A percentile compares a stretch with the other conserved stretches of the same genome.
phyloP scores from a whole-genome alignment of 2,329 filamentous ascomycete genomes.

The Sporothrix phasma region DNA sequence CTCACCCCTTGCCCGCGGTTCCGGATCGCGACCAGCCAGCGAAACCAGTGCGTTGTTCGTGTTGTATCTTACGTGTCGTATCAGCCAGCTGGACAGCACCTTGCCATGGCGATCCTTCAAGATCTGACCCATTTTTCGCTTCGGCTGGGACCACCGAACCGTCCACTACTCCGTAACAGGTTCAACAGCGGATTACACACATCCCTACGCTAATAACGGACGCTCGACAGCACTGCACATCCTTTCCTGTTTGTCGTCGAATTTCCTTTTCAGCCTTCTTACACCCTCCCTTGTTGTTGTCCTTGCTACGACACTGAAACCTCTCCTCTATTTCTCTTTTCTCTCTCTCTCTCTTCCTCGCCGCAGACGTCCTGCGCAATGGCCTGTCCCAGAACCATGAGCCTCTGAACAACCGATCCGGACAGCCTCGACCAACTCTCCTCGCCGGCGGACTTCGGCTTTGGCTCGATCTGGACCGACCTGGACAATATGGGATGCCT shows the following conservation, averaged over 20 bases:
- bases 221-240: background rate
- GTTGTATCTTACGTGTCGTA: background rate
- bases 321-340: background rate
- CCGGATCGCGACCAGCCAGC: too few relatives aligned
- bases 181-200: background rate
- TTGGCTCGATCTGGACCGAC: background rate
- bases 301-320: background rate
- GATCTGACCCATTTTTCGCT: conserved; percentile 10
- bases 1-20: background rate
- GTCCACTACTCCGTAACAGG: background rate
- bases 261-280: conserved; percentile 3
- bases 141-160: conserved; percentile 2
- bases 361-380: background rate
- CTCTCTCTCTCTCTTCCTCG: background rate
- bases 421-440: background rate
- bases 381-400: background rate
- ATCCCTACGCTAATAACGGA: background rate
- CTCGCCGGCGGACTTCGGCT: background rate
- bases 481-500: background rate
- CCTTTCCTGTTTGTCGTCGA: conserved; percentile 3
- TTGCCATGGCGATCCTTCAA: conserved; percentile 8
- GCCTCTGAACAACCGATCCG: background rate
- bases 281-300: background rate
- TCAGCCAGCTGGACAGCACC: background rate
- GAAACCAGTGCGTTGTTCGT: background rate